These are phyloP conservation scores for Pythium brachiatum DNA, from an alignment of 352 stramenopile species.

Conservation along the genomic window DNA sequence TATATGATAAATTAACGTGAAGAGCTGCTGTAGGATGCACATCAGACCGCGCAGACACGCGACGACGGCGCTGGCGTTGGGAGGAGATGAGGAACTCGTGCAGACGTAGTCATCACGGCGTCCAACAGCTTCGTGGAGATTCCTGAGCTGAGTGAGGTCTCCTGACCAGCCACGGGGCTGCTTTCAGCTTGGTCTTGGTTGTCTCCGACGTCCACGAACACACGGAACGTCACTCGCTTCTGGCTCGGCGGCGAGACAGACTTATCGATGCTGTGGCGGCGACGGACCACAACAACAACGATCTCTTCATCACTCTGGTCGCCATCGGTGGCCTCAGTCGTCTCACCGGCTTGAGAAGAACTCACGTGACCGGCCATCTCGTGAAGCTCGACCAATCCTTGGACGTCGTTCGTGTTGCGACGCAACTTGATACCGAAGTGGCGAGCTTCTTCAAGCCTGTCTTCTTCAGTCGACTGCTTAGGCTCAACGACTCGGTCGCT, in stretches of 20 bases:
- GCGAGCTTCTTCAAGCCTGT: background rate
- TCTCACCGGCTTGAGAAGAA: background rate
- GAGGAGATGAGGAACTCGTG: background rate
- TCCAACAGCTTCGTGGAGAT: background rate
- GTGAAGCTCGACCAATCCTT: background rate
- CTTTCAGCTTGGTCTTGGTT: background rate
- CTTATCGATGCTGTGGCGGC: slow-evolving; percentile 5
- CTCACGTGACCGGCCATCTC: background rate
- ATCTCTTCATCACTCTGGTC: slow-evolving; percentile 1
- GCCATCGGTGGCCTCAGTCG: background rate
- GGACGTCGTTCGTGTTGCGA: background rate
- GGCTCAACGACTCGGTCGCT: background rate
- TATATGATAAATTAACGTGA: background rate
- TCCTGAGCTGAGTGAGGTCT: background rate
- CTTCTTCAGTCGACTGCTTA: background rate
- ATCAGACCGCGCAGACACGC: slow-evolving; percentile 3
- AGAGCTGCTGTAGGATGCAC: background rate
- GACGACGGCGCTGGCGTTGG: background rate
- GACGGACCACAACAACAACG: slow-evolving; percentile 2
- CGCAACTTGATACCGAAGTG: slow-evolving; percentile 1
- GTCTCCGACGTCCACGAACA: background rate
- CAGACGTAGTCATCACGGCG: background rate
- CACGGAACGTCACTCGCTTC: background rate
- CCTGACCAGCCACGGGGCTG: background rate
- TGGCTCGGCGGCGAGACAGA: background rate